phyloP scores from a whole-genome alignment of 495 filamentous ascomycete genomes.

The Ramalina intermedia region DNA sequence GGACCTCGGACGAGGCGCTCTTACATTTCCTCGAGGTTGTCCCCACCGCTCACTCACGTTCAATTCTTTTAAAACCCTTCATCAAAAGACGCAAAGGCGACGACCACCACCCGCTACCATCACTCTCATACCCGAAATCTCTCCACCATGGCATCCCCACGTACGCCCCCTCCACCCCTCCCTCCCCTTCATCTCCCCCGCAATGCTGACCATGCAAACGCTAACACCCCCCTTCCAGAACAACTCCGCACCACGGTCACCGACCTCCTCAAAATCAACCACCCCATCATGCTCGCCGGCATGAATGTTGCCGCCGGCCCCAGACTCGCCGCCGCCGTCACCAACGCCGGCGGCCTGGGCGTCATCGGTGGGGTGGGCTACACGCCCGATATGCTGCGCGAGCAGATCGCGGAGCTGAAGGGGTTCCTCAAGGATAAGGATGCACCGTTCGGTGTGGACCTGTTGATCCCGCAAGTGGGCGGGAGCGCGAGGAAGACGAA shows the following conservation, averaged over 20 bases:
- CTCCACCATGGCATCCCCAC: constrained; percentile 64
- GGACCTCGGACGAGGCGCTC: too few species aligned
- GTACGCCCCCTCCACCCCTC: constrained; percentile 35
- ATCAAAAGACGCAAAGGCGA: not conserved
- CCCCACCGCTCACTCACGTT: too few species aligned
- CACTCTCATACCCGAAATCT: constrained; percentile 3
- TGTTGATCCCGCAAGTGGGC: constrained; percentile 87
- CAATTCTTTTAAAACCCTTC: not conserved
- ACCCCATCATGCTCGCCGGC: constrained; percentile 87
- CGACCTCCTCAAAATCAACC: constrained; percentile 92
- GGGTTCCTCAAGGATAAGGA: constrained; percentile 80
- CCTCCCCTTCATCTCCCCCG: not conserved
- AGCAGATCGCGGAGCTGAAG: constrained; percentile 93
- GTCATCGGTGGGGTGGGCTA: constrained; percentile 95
- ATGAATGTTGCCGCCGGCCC: constrained; percentile 99
- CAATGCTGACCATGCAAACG: constrained; percentile 1
- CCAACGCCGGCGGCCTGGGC: constrained; percentile 91
- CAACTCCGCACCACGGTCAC: constrained; percentile 78
- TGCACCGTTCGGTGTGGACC: constrained; percentile 95
- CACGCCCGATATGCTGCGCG: constrained; percentile 89
- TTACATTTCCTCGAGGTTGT: too few species aligned
- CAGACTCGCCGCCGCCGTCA: constrained; percentile 91
- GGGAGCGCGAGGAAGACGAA: constrained; percentile 90
- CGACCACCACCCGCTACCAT: too few species aligned
- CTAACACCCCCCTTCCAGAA: constrained; percentile 38